Evolutionary conservation across 2,329 filamentous ascomycete genomes (phyloP).

Genomic region (Fonsecaea multimorphosa): DNA sequence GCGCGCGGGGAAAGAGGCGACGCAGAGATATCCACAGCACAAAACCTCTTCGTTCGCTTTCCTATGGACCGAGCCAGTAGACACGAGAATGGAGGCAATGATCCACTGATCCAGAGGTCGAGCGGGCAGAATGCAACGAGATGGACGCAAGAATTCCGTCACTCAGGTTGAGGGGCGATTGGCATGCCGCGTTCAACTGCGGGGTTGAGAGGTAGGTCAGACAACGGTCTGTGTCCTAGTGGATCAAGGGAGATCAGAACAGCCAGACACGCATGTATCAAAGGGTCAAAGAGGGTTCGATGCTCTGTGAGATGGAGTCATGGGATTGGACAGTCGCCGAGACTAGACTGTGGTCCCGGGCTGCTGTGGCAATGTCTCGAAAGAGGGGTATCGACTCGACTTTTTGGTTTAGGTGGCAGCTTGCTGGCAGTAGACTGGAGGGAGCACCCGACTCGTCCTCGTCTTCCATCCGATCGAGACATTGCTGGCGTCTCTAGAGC

Average conservation of each 20-base stretch:
- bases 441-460: background rate
- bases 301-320: background rate
- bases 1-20: slow-evolving; percentile 37
- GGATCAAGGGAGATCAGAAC: slow-evolving; percentile 27
- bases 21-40: slow-evolving; percentile 17
- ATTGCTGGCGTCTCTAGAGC: background rate
- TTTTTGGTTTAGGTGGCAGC: background rate
- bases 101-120: slow-evolving; percentile 25
- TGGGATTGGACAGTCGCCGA: slow-evolving; percentile 1
- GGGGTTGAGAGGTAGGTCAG: slow-evolving; percentile 16
- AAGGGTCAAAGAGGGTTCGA: slow-evolving; percentile 2
- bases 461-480: background rate
- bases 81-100: slow-evolving; percentile 10
- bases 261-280: background rate
- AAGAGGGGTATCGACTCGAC: slow-evolving; percentile 19
- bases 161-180: slow-evolving; percentile 10
- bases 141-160: slow-evolving; percentile 23
- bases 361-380: slow-evolving; percentile 16
- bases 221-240: slow-evolving; percentile 1
- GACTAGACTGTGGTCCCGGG: background rate
- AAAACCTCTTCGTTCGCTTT: slow-evolving; percentile 29
- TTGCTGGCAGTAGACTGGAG: background rate
- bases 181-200: slow-evolving; percentile 16
- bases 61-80: slow-evolving; percentile 40
- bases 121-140: slow-evolving; percentile 11